A percentile compares a stretch with the other conserved stretches of the same genome.
Conservation (phyloP, 1,139 yeast genomes). For the Yamadazyma triangularis region DNA sequence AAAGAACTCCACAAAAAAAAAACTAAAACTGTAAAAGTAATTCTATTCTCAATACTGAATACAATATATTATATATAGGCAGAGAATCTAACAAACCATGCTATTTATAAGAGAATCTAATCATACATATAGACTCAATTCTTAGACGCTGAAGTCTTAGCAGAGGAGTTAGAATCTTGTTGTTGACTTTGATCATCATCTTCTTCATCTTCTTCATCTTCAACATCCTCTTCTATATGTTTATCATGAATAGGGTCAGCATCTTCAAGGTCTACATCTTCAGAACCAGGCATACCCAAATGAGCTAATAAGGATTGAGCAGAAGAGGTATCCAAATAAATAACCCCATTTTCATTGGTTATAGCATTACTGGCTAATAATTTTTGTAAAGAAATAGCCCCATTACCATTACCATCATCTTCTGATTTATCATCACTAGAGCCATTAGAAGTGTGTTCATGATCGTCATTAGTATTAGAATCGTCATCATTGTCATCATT, state of each 20-base stretch:
- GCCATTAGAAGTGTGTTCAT: slow-evolving; percentile 14
- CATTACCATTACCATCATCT: slow-evolving; percentile 22
- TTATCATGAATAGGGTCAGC: slow-evolving; percentile 17
- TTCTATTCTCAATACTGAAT: too few species aligned
- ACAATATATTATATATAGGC: too few species aligned
- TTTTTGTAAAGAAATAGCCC: slow-evolving; percentile 49
- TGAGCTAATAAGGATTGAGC: slow-evolving; percentile 49
- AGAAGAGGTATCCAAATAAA: slow-evolving; percentile 47
- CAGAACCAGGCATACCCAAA: slow-evolving; percentile 39
- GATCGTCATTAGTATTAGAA: slow-evolving; percentile 22
- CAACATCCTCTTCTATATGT: slow-evolving; percentile 24
- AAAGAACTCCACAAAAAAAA: too few species aligned
- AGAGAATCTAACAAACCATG: too few species aligned
- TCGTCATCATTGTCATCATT: slow-evolving; percentile 23
- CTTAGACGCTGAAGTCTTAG: too few species aligned
- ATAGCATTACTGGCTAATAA: slow-evolving; percentile 48
- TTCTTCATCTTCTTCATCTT: slow-evolving; percentile 6
- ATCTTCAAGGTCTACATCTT: slow-evolving; percentile 19
- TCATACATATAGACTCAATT: too few species aligned
- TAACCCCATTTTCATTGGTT: slow-evolving; percentile 54
- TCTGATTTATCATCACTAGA: slow-evolving; percentile 31
- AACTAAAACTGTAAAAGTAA: too few species aligned
- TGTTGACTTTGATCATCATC: too few species aligned
- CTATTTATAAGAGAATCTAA: too few species aligned
- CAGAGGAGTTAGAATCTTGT: too few species aligned